Conservation (phyloP, 1,139 yeast species). For the Pneumocystis canis region DNA sequence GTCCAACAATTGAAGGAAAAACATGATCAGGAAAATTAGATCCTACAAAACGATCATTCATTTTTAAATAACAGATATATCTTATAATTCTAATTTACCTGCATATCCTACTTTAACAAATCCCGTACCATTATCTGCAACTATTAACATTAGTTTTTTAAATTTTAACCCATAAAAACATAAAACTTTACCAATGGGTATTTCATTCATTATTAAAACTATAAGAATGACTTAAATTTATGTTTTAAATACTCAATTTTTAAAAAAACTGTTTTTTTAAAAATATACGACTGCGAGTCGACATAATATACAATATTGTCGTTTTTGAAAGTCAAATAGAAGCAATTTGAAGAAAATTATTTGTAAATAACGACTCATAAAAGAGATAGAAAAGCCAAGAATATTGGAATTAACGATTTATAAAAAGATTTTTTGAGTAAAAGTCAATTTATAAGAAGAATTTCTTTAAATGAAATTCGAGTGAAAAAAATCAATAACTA, state of each 20-base stretch:
- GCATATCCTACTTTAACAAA: conserved; percentile 32
- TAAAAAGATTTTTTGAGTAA: no score
- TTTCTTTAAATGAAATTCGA: no score
- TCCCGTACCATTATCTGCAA: conserved; percentile 98
- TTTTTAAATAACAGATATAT: conserved; percentile 31
- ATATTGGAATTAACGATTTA: no score
- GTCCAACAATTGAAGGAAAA: conserved; percentile 95
- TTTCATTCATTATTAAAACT: neutral
- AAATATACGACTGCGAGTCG: neutral
- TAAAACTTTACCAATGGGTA: neutral
- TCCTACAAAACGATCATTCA: conserved; percentile 76
- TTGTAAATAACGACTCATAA: no score
- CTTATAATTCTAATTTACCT: neutral
- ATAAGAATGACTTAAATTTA: neutral
- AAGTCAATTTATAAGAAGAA: no score
- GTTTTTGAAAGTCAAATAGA: no score
- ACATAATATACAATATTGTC: no score
- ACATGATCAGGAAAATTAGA: conserved; percentile 95
- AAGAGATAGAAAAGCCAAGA: no score
- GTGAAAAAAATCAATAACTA: no score
- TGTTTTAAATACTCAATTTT: neutral
- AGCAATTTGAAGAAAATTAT: no score
- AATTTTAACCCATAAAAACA: neutral
- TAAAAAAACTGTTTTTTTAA: neutral
- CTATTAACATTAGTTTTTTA: conserved; percentile 25